phyloP scores from a whole-genome alignment of 805 yeast species.

The Teunomyces cretensis region DNA sequence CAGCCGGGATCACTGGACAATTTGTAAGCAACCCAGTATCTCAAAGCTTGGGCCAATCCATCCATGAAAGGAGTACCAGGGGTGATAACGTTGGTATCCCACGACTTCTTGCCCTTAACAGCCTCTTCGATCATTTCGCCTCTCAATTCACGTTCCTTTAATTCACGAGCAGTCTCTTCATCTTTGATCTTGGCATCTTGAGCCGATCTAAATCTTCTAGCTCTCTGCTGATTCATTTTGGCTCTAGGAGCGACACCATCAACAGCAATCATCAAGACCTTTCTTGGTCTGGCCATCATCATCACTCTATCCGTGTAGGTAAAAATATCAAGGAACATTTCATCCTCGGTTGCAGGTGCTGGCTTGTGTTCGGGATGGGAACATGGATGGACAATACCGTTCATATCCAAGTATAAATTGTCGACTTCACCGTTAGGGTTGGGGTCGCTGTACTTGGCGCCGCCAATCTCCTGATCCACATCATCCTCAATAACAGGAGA shows the following conservation, averaged over 20 bases:
- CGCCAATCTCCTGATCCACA: slow-evolving; percentile 44
- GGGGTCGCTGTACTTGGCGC: slow-evolving; percentile 66
- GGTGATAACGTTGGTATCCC: slow-evolving; percentile 97
- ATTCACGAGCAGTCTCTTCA: slow-evolving; percentile 62
- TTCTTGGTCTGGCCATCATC: slow-evolving; percentile 92
- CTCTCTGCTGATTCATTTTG: slow-evolving; percentile 95
- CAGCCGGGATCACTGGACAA: slow-evolving; percentile 89
- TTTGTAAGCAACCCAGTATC: slow-evolving; percentile 93
- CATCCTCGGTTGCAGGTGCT: slow-evolving; percentile 94
- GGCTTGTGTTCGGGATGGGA: slow-evolving; percentile 97
- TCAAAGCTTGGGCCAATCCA: slow-evolving; percentile 72
- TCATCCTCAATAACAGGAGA: slow-evolving; percentile 85
- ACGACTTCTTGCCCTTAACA: slow-evolving; percentile 68
- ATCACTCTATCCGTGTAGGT: slow-evolving; percentile 89
- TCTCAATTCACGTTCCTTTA: slow-evolving; percentile 56
- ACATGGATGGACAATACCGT: slow-evolving; percentile 98
- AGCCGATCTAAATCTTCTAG: slow-evolving; percentile 90
- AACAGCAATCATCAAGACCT: slow-evolving; percentile 89
- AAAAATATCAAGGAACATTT: slow-evolving; percentile 92
- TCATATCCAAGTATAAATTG: slow-evolving; percentile 93
- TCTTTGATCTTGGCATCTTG: slow-evolving; percentile 81
- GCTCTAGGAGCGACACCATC: slow-evolving; percentile 99
- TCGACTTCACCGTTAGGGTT: slow-evolving; percentile 97
- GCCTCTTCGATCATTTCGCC: slow-evolving; percentile 80
- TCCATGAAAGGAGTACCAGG: slow-evolving; percentile 99